Percentiles rank a stretch among this genome's conserved stretches.
Conservation (phyloP, 441 rosid genomes). For the Melastoma candidum region DNA sequence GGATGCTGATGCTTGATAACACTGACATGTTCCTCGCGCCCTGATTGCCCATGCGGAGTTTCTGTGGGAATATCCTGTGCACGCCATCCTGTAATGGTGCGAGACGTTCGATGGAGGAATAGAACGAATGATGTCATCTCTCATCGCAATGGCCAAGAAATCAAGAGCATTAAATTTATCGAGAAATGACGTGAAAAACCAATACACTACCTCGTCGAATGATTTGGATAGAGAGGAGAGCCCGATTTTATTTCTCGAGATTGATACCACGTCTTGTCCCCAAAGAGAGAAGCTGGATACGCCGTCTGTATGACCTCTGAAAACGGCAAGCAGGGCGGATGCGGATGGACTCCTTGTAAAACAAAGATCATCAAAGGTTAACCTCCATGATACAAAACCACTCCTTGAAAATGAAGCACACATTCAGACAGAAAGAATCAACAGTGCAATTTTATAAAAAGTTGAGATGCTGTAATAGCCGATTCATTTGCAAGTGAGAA, state of each 20-base stretch:
- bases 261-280: slow-evolving; percentile 90
- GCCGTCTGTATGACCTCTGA: slow-evolving; percentile 66
- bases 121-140: slow-evolving; percentile 1
- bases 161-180: background rate
- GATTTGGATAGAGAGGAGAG: slow-evolving; percentile 58
- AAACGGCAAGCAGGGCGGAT: slow-evolving; percentile 28
- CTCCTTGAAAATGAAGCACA: no score
- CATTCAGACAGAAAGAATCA: no score
- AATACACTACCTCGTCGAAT: slow-evolving; percentile 46
- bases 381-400: no score
- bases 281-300: slow-evolving; percentile 74
- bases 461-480: background rate
- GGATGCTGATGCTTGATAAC: slow-evolving; percentile 60
- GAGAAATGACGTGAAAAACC: slow-evolving; percentile 1
- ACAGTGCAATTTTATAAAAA: background rate
- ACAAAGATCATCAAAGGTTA: background rate
- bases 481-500: background rate
- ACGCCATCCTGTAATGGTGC: slow-evolving; percentile 47
- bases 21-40: slow-evolving; percentile 56
- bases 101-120: background rate
- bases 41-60: slow-evolving; percentile 40
- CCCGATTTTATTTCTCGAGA: slow-evolving; percentile 77
- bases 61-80: slow-evolving; percentile 55
- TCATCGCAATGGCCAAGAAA: slow-evolving; percentile 1
- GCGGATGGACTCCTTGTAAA: slow-evolving; percentile 47